Conservation (phyloP, 2,329 filamentous ascomycete species). For the Scedosporium aurantiacum region DNA sequence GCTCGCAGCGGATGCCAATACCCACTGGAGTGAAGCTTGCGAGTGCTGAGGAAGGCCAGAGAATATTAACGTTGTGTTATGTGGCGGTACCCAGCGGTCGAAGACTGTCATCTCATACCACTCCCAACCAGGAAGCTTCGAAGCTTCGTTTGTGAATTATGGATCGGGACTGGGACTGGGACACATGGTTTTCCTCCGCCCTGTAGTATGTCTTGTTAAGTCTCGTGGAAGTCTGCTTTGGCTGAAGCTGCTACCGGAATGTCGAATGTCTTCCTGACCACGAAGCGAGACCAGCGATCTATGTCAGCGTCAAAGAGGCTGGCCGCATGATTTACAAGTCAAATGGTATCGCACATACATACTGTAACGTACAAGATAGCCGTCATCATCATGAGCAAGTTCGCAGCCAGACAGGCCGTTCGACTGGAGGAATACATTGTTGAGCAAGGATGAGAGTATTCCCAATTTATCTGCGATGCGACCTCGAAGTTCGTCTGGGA, state of each 20-base stretch:
- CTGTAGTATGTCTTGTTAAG: background rate
- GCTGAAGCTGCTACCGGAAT: background rate
- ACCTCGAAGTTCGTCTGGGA: background rate
- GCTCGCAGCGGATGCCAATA: background rate
- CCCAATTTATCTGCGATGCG: background rate
- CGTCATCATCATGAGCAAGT: background rate
- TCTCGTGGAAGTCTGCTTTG: slow-evolving; percentile 1
- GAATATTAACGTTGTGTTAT: slow-evolving; percentile 3
- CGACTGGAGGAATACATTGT: background rate
- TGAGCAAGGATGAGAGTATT: background rate
- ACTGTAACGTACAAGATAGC: slow-evolving; percentile 4
- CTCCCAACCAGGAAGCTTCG: slow-evolving; percentile 4
- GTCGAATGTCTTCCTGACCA: slow-evolving; percentile 3
- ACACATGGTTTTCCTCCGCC: background rate
- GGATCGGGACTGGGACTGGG: background rate
- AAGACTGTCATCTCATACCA: slow-evolving; percentile 8
- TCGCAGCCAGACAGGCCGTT: slow-evolving; percentile 6
- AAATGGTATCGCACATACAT: background rate
- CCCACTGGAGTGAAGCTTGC: background rate
- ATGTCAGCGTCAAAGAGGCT: background rate
- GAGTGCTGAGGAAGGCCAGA: background rate
- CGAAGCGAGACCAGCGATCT: slow-evolving; percentile 7
- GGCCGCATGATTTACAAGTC: no score
- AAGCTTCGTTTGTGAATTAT: background rate
- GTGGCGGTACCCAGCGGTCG: background rate